Evolutionary conservation across 2,329 filamentous ascomycete genomes (phyloP).

Genomic region (Cytospora chrysosperma): DNA sequence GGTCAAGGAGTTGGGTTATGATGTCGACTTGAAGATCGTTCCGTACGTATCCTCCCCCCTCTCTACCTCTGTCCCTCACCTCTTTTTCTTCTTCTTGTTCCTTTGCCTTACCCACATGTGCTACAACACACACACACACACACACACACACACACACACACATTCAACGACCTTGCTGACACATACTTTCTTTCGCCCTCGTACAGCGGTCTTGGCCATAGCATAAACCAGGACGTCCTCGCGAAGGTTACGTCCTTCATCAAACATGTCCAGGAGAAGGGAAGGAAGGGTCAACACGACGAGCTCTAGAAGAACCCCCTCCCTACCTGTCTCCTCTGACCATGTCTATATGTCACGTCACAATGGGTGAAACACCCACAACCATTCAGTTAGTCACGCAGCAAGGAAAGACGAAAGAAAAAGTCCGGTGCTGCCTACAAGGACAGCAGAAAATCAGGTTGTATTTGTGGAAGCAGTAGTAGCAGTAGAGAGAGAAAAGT

Average conservation of each 20-base stretch:
- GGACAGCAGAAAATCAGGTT: neutral
- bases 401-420: neutral
- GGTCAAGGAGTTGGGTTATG: conserved; percentile 9
- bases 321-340: no score
- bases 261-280: neutral
- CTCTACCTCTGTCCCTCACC: neutral
- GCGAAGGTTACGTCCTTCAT: neutral
- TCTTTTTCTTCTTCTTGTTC: neutral
- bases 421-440: neutral
- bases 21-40: conserved; percentile 6
- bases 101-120: neutral
- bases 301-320: neutral
- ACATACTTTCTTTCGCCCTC: neutral
- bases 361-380: neutral
- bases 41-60: neutral
- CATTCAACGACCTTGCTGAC: neutral
- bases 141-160: neutral
- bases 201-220: conserved; percentile 7
- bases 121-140: neutral
- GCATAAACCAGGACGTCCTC: conserved; percentile 17
- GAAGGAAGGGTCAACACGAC: neutral
- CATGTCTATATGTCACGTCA: no score
- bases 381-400: neutral
- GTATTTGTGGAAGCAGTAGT: neutral
- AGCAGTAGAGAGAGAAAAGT: neutral